phyloP scores from a whole-genome alignment of 1,284 basidiomycete genomes.

The Amylostereum areolatum region DNA sequence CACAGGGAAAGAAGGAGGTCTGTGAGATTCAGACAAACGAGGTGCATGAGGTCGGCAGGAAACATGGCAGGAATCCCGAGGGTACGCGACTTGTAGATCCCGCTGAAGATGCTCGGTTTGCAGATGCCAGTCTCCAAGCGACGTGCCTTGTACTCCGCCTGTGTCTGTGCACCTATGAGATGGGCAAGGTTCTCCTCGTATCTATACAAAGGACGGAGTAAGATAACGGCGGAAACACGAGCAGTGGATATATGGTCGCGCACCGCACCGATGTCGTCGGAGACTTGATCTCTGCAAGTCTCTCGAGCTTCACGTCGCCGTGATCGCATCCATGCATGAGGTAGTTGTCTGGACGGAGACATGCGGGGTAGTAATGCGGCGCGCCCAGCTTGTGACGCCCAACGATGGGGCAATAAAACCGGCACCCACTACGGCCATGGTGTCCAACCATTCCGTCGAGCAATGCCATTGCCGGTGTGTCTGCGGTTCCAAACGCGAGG shows the following conservation, averaged over 20 bases:
- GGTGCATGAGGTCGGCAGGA: conserved; percentile 19
- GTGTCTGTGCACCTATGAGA: background rate
- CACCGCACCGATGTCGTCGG: no score
- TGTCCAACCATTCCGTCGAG: conserved; percentile 7
- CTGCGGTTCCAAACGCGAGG: conserved; percentile 7
- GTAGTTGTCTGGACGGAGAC: conserved; percentile 1
- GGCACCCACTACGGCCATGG: conserved; percentile 8
- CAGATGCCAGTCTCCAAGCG: conserved; percentile 2
- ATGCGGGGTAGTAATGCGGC: conserved; percentile 3
- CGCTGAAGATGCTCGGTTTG: conserved; percentile 6
- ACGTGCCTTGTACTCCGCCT: background rate
- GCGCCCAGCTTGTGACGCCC: conserved; percentile 3
- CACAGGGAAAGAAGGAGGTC: conserved; percentile 16
- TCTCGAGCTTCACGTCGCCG: no score
- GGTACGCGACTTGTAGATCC: background rate
- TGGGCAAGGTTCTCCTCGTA: background rate
- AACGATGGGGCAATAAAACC: background rate
- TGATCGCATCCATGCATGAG: background rate
- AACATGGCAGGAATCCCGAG: conserved; percentile 13
- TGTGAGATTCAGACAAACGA: conserved; percentile 15
- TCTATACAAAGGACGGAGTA: no score
- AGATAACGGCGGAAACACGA: no score
- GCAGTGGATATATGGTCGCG: no score
- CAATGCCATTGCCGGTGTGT: conserved; percentile 4
- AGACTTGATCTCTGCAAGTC: no score